Percentiles rank a stretch among this genome's conserved stretches.
Conservation (phyloP, 352 stramenopile species). For the Phytopythium sindhum region DNA sequence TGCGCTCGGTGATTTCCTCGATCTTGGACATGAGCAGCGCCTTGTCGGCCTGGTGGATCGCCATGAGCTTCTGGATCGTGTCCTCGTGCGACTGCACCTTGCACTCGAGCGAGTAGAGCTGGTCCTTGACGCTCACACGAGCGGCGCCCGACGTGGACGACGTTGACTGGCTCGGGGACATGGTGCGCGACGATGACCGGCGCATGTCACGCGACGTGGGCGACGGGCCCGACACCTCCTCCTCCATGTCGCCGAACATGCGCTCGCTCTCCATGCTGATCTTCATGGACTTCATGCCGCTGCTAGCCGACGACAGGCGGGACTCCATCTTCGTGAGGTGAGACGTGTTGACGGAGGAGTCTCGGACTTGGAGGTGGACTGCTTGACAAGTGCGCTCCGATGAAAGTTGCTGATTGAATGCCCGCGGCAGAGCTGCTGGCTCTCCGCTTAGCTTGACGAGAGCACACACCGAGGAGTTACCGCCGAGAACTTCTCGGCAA, state of each 20-base stretch:
- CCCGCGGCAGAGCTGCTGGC: neutral
- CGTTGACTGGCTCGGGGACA: constrained; percentile 54
- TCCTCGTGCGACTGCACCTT: constrained; percentile 80
- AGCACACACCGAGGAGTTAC: too few relatives aligned
- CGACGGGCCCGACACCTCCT: constrained; percentile 52
- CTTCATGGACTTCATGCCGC: constrained; percentile 81
- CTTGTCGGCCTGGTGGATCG: constrained; percentile 79
- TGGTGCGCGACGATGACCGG: constrained; percentile 47
- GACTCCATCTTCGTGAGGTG: constrained; percentile 41
- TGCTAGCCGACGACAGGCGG: constrained; percentile 47
- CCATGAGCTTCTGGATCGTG: constrained; percentile 83
- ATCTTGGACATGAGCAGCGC: constrained; percentile 73
- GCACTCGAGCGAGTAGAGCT: constrained; percentile 73
- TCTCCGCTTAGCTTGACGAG: too few relatives aligned
- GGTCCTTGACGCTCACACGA: constrained; percentile 76
- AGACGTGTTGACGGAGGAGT: neutral
- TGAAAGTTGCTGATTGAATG: neutral
- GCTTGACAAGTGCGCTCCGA: neutral
- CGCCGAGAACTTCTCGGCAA: too few relatives aligned
- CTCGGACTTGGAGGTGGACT: neutral
- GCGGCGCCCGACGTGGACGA: constrained; percentile 21
- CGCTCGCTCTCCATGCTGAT: constrained; percentile 78
- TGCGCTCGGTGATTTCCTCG: constrained; percentile 77
- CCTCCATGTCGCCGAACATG: constrained; percentile 77
- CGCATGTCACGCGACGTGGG: constrained; percentile 54